A percentile compares a stretch with the other conserved stretches of the same genome.
These are phyloP conservation scores for Paraconiothyrium brasiliense DNA, from an alignment of 2,329 filamentous ascomycete species.

Conservation along the genomic window DNA sequence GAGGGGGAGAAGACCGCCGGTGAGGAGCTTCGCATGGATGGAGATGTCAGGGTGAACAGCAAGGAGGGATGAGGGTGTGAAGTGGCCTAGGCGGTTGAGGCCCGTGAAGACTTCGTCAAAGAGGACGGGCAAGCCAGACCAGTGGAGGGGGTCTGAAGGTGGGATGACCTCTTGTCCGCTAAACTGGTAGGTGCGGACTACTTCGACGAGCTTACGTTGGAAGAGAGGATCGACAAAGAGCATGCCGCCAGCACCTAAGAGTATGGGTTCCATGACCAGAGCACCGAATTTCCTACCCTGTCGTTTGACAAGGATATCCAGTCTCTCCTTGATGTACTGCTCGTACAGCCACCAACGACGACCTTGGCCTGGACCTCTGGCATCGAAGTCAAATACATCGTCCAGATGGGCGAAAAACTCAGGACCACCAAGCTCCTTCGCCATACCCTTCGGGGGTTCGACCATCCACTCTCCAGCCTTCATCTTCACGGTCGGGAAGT, in stretches of 20 bases:
- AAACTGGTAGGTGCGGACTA: constrained; percentile 72
- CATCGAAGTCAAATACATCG: constrained; percentile 48
- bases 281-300: constrained; percentile 76
- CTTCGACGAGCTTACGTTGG: constrained; percentile 74
- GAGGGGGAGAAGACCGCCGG: constrained; percentile 80
- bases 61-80: constrained; percentile 75
- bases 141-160: constrained; percentile 49
- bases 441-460: constrained; percentile 62
- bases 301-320: constrained; percentile 62
- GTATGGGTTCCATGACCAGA: constrained; percentile 80
- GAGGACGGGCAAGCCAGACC: constrained; percentile 80
- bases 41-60: constrained; percentile 75
- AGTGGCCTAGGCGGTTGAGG: constrained; percentile 80
- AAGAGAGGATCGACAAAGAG: constrained; percentile 83
- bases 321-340: constrained; percentile 64
- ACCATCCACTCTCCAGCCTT: constrained; percentile 72
- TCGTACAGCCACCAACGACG: constrained; percentile 58
- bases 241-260: constrained; percentile 87
- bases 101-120: constrained; percentile 92
- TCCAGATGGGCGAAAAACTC: constrained; percentile 43
- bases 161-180: constrained; percentile 2
- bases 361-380: constrained; percentile 50
- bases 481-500: constrained; percentile 77
- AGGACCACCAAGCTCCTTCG: constrained; percentile 56
- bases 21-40: constrained; percentile 84